Evolutionary conservation across 2,329 filamentous ascomycete genomes (phyloP).

Genomic region (Myriosclerotinia duriaeana): DNA sequence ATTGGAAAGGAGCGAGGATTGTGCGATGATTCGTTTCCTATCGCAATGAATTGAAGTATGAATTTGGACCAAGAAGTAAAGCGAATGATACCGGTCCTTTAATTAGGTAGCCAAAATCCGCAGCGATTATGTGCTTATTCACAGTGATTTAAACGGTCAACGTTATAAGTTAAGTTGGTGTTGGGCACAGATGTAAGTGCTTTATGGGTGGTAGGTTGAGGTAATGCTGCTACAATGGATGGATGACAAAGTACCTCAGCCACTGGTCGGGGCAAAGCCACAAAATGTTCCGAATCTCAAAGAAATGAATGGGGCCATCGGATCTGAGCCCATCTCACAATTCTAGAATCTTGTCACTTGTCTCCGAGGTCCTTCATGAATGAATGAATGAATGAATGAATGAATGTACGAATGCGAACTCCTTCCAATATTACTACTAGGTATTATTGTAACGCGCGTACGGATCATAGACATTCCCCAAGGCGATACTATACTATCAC

Average conservation of each 20-base stretch:
- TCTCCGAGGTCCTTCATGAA: too few species aligned
- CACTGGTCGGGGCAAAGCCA: conserved; percentile 16
- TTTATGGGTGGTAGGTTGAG: neutral
- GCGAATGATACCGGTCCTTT: conserved; percentile 11
- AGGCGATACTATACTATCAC: neutral
- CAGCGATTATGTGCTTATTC: conserved; percentile 17
- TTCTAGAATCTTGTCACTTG: neutral
- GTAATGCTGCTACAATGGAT: neutral
- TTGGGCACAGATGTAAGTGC: conserved; percentile 11
- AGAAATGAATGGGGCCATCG: conserved; percentile 3
- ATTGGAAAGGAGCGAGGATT: conserved; percentile 20
- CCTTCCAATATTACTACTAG: neutral
- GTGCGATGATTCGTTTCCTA: conserved; percentile 8
- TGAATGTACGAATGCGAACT: conserved; percentile 3
- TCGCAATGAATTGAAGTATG: conserved; percentile 1
- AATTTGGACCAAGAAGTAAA: conserved; percentile 4
- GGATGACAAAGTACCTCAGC: conserved; percentile 12
- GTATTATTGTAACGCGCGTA: conserved; percentile 13
- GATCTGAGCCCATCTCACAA: neutral
- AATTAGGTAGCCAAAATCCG: neutral
- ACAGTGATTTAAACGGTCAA: conserved; percentile 9
- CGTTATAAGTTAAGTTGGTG: neutral
- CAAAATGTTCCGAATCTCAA: conserved; percentile 11
- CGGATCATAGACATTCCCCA: neutral
- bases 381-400: too few species aligned